phyloP scores from a whole-genome alignment of 805 yeast genomes.

The Maudiozyma saulgeensis region DNA sequence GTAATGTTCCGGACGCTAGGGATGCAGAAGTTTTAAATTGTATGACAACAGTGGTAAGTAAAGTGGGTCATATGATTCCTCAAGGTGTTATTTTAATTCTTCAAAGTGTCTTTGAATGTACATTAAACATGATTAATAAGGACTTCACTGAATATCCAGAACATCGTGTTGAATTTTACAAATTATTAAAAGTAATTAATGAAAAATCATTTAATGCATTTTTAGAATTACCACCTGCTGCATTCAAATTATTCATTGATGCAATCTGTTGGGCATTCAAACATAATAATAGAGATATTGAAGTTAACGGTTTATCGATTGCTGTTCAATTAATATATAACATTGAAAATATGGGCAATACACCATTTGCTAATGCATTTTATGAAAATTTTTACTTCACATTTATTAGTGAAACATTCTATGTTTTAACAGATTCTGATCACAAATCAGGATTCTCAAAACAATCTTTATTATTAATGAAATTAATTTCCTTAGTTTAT shows the following conservation, averaged over 20 bases:
- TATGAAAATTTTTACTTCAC: constrained; percentile 83
- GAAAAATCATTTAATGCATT: constrained; percentile 77
- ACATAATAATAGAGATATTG: constrained; percentile 95
- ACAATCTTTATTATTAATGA: constrained; percentile 78
- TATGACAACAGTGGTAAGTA: constrained; percentile 79
- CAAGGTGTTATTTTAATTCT: constrained; percentile 80
- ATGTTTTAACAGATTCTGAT: constrained; percentile 90
- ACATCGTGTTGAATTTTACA: constrained; percentile 93
- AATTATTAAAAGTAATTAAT: constrained; percentile 78
- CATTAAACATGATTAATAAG: constrained; percentile 89
- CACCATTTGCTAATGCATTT: constrained; percentile 71
- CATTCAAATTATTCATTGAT: constrained; percentile 82
- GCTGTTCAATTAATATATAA: constrained; percentile 77
- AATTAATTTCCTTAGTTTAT: constrained; percentile 74
- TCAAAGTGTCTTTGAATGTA: constrained; percentile 87
- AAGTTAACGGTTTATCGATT: constrained; percentile 77
- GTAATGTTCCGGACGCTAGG: constrained; percentile 89
- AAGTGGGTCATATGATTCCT: constrained; percentile 81
- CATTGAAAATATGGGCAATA: constrained; percentile 64
- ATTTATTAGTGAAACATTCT: constrained; percentile 84
- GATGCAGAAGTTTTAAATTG: constrained; percentile 96
- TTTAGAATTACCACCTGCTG: constrained; percentile 79
- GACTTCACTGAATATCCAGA: constrained; percentile 97
- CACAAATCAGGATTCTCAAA: constrained; percentile 92
- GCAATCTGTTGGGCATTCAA: constrained; percentile 98